Base-by-base conservation (phyloP, 495 filamentous ascomycete genomes). In the Neurospora terricola region DNA sequence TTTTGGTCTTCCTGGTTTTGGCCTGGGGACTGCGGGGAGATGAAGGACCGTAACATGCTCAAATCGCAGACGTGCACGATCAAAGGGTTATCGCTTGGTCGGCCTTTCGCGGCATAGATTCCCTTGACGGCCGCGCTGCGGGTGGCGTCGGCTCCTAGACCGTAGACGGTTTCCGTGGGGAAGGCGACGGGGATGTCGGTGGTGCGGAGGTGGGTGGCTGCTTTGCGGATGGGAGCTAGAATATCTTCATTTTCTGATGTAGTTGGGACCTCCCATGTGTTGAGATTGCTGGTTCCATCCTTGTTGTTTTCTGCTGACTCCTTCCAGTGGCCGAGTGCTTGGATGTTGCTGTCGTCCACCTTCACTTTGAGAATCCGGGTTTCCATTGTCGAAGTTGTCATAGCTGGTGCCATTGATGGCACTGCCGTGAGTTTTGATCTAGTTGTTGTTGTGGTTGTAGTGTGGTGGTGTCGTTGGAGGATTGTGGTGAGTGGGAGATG, bases 81-180 rank as follows among this genome's bases (percentile, higher is more conserved):
- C 72, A 99, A 86, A 1, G 96, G 96, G 78, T 99, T 99, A 80
- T 99, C 96, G 6, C 89, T 90, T 18, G 96, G 96, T 66, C 96
- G 83, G 70, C 92, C 91, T 82, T 99, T 99, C 9, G 94, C 94
- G 18, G 86, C 84, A 81, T 94, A 99, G 76, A 99, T 99, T 7
- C 92, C 93, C 73, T 87, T 87, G n/a, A 98, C 95, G n/a, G 95
- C 91, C 43, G 81, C 84, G 75, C 71, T 73, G 77, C 92, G 88
- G 38, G 94, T 98, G 7, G 96, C 96, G 84, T 98, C 96, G 23
- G 95, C 96, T 69, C 94, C 96, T 16, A 99, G 86, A 3, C 96
- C 96, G 81, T 99, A 99, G 11, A 99, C 96, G 7, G 96, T 99
- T 82, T 99, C 96, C 0, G 96, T 99, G 6, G 96, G 96, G 79